phyloP scores from a whole-genome alignment of 192 early-diverging fungal species.

The Backusella morwellensis region DNA sequence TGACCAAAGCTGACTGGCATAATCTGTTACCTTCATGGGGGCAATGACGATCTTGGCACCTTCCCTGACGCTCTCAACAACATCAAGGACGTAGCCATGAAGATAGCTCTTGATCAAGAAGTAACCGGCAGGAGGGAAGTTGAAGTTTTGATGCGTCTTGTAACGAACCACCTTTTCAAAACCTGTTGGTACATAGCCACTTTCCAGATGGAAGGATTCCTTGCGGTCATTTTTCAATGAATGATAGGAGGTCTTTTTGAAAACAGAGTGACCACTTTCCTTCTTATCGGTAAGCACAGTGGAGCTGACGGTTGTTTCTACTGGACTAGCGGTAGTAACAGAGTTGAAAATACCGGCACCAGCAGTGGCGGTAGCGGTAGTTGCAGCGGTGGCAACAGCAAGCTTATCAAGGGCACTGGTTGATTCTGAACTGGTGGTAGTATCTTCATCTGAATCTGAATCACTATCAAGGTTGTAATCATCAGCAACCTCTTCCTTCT shows the following conservation, averaged over 20 bases:
- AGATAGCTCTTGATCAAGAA: conserved; percentile 31
- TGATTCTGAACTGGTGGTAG: not conserved
- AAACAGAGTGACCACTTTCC: not conserved
- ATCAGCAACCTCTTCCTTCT: conserved; percentile 6
- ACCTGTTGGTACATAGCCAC: conserved; percentile 23
- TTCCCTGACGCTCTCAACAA: not conserved
- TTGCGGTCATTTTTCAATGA: conserved; percentile 5
- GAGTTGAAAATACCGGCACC: not conserved
- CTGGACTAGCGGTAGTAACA: not conserved
- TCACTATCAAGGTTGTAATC: not conserved
- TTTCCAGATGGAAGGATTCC: conserved; percentile 1
- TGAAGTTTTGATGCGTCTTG: conserved; percentile 10
- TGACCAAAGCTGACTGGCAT: conserved; percentile 33
- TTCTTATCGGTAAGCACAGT: not conserved
- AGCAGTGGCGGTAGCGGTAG: not conserved
- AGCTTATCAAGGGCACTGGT: conserved; percentile 1
- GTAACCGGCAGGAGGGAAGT: conserved; percentile 24
- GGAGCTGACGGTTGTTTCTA: not conserved
- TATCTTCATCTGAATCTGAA: not conserved
- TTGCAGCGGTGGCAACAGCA: not conserved
- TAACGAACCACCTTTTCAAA: conserved; percentile 26
- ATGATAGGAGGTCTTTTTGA: not conserved
- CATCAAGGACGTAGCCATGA: conserved; percentile 30
- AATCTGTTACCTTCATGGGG: conserved; percentile 16
- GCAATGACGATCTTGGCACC: conserved; percentile 16